Conservation (phyloP, 2,329 filamentous ascomycete genomes). For the Botryotinia globosa region DNA sequence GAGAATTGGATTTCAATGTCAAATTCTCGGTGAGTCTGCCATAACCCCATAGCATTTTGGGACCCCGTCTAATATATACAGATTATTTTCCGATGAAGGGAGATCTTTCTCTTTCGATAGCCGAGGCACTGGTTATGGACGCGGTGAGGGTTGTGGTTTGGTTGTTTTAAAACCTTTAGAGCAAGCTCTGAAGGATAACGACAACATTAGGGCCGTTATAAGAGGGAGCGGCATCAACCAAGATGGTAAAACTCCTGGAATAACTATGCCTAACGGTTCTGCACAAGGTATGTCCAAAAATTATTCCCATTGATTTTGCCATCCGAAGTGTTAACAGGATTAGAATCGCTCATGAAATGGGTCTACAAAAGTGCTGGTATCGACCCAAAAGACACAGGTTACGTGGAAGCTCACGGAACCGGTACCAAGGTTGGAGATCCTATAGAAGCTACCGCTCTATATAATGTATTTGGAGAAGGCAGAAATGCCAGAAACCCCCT, state of each 20-base stretch:
- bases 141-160: constrained; percentile 59
- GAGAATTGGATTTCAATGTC: constrained; percentile 33
- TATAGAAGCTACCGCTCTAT: constrained; percentile 28
- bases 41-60: neutral
- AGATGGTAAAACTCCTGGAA: constrained; percentile 56
- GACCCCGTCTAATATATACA: constrained; percentile 46
- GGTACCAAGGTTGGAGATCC: constrained; percentile 23
- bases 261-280: constrained; percentile 51
- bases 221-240: constrained; percentile 45
- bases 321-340: constrained; percentile 14
- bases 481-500: constrained; percentile 27
- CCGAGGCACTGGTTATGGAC: constrained; percentile 60
- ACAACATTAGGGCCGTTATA: constrained; percentile 50
- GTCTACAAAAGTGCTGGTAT: constrained; percentile 24
- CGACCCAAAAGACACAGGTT: constrained; percentile 19
- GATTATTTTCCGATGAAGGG: constrained; percentile 34
- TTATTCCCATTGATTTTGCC: neutral
- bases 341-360: constrained; percentile 34
- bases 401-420: constrained; percentile 29
- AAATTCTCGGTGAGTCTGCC: constrained; percentile 30
- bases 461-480: constrained; percentile 33
- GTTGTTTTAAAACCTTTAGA: constrained; percentile 57
- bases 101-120: constrained; percentile 51
- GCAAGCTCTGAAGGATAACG: constrained; percentile 57
- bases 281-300: constrained; percentile 40